phyloP scores from a whole-genome alignment of 202 grass and related monocot genomes.

The Zoysia matrella region DNA sequence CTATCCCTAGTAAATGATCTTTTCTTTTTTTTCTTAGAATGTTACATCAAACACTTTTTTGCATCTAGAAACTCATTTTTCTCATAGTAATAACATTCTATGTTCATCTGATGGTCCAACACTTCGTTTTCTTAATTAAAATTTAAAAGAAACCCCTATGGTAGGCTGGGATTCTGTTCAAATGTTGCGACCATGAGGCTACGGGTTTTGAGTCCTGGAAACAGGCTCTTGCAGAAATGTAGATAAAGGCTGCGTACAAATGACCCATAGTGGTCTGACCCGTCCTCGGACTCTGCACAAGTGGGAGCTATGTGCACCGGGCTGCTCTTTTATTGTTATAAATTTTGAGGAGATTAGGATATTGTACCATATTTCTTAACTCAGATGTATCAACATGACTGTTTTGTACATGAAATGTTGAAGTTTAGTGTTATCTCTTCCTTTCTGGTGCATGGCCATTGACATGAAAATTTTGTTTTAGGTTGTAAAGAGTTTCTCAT shows the following conservation, averaged over 20 bases:
- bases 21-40: background rate
- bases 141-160: background rate
- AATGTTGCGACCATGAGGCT: background rate
- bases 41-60: background rate
- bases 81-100: constrained; percentile 9
- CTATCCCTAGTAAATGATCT: background rate
- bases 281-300: too few species aligned
- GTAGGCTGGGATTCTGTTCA: background rate
- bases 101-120: constrained; percentile 17
- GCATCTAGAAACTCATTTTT: background rate
- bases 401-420: background rate
- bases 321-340: background rate
- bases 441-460: constrained; percentile 25
- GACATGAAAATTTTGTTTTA: constrained; percentile 44
- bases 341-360: background rate
- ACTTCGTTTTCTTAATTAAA: background rate
- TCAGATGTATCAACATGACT: background rate
- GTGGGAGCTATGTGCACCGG: too few species aligned
- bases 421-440: background rate
- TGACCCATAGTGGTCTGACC: too few species aligned
- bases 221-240: too few species aligned
- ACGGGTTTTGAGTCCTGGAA: too few species aligned
- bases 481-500: constrained; percentile 98
- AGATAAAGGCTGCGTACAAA: too few species aligned
- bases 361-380: background rate